phyloP scores from a whole-genome alignment of 306 rosid species.

The Acacia melanoxylon region DNA sequence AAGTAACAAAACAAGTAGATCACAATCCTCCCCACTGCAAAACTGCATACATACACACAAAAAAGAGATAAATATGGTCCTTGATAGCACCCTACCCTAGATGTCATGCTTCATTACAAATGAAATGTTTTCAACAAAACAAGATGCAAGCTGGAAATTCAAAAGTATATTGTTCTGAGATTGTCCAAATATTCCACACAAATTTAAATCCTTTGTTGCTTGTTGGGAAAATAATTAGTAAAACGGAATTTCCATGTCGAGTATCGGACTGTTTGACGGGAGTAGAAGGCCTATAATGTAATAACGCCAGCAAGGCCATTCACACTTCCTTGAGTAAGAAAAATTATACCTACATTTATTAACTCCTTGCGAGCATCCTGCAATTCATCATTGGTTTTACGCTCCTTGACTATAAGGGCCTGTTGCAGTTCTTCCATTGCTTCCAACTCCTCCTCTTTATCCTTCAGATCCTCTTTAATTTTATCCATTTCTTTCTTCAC shows the following conservation, averaged over 20 bases:
- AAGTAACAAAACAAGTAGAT: neutral
- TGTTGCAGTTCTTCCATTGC: constrained; percentile 44
- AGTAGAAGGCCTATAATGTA: neutral
- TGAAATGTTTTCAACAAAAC: neutral
- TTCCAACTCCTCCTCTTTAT: constrained; percentile 64
- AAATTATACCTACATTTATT: constrained; percentile 45
- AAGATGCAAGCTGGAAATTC: neutral
- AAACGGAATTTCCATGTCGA: too few relatives aligned
- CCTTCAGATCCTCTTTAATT: constrained; percentile 44
- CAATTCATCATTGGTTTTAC: constrained; percentile 71
- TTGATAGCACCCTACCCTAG: neutral
- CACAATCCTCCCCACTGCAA: neutral
- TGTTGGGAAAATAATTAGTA: neutral
- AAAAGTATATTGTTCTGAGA: neutral
- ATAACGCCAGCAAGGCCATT: neutral
- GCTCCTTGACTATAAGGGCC: constrained; percentile 58
- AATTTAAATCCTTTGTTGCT: neutral
- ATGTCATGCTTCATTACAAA: neutral
- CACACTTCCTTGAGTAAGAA: neutral
- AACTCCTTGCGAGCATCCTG: constrained; percentile 82
- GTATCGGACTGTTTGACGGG: neutral
- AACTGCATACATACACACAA: neutral
- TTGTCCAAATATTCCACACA: neutral
- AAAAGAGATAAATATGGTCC: neutral
- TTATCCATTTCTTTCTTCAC: constrained; percentile 54